Percentiles rank a stretch among this genome's conserved stretches.
Evolutionary conservation across 805 yeast genomes (phyloP).

Genomic region (Zygoascus bituminiphila): DNA sequence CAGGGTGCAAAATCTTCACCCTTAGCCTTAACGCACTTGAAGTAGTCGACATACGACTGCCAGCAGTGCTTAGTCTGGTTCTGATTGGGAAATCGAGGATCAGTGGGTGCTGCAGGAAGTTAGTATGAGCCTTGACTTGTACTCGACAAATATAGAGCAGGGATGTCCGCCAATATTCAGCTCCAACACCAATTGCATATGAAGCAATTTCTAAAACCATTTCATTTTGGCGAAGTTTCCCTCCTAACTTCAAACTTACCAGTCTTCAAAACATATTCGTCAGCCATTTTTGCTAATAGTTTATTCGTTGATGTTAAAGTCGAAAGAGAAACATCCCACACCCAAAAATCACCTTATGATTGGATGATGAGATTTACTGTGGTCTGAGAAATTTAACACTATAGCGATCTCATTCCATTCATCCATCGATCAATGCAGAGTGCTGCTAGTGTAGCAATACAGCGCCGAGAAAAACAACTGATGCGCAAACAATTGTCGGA

Average conservation of each 20-base stretch:
- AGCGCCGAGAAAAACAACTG: background rate
- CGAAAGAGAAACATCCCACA: constrained; percentile 1
- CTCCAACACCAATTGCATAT: no score
- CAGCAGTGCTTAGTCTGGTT: constrained; percentile 98
- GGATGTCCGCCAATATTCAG: no score
- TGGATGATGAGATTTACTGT: constrained; percentile 5
- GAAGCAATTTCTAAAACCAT: background rate
- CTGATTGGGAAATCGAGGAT: constrained; percentile 69
- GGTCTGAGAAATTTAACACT: background rate
- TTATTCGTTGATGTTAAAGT: constrained; percentile 1
- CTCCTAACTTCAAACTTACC: constrained; percentile 11
- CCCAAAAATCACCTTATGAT: constrained; percentile 5
- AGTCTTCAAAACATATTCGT: constrained; percentile 14
- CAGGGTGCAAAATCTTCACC: constrained; percentile 99
- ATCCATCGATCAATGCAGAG: background rate
- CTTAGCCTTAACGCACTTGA: constrained; percentile 91
- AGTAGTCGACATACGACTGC: constrained; percentile 96
- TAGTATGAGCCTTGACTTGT: background rate
- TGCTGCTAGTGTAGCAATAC: background rate
- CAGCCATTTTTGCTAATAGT: constrained; percentile 1
- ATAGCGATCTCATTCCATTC: background rate
- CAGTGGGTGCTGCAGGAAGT: constrained; percentile 7
- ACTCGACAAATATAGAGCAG: background rate
- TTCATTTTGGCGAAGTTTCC: background rate
- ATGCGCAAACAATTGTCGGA: background rate